Percentiles rank a stretch among this genome's conserved stretches.
These are phyloP conservation scores for Psilocybe sp. DNA, from an alignment of 768 basidiomycete genomes.

Conservation along the genomic window DNA sequence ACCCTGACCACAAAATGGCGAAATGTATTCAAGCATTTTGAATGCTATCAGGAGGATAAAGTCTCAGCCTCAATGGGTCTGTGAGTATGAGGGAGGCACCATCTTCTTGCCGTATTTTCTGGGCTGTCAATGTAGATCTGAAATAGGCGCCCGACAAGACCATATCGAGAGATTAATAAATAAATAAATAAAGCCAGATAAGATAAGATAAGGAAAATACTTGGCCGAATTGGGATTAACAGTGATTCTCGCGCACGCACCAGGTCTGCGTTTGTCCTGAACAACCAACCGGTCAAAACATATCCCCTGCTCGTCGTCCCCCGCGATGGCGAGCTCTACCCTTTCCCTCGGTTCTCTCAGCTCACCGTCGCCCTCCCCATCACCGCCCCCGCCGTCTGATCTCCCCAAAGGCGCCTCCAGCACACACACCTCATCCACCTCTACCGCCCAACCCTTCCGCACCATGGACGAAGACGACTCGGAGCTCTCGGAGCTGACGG, in stretches of 20 bases:
- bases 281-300: slow-evolving; percentile 12
- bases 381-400: slow-evolving; percentile 31
- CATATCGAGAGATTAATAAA: background rate
- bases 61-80: no score
- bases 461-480: slow-evolving; percentile 56
- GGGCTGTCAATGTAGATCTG: no score
- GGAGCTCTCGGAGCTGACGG: slow-evolving; percentile 81
- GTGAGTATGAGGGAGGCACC: no score
- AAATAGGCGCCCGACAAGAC: no score
- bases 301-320: slow-evolving; percentile 26
- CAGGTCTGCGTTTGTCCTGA: slow-evolving; percentile 23
- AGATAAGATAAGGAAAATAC: slow-evolving; percentile 21
- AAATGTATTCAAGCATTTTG: no score
- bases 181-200: slow-evolving; percentile 32
- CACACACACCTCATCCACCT: slow-evolving; percentile 22
- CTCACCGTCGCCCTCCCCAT: slow-evolving; percentile 63
- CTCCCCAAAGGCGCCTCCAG: slow-evolving; percentile 15
- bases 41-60: no score
- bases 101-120: no score
- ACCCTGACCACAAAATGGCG: no score
- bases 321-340: slow-evolving; percentile 54
- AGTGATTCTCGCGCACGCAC: slow-evolving; percentile 41
- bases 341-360: slow-evolving; percentile 64
- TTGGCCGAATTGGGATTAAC: slow-evolving; percentile 20
- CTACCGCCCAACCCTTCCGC: slow-evolving; percentile 14